These are phyloP conservation scores for Rhizopus sp. DNA, from an alignment of 371 early-diverging fungal genomes.

Conservation along the genomic window DNA sequence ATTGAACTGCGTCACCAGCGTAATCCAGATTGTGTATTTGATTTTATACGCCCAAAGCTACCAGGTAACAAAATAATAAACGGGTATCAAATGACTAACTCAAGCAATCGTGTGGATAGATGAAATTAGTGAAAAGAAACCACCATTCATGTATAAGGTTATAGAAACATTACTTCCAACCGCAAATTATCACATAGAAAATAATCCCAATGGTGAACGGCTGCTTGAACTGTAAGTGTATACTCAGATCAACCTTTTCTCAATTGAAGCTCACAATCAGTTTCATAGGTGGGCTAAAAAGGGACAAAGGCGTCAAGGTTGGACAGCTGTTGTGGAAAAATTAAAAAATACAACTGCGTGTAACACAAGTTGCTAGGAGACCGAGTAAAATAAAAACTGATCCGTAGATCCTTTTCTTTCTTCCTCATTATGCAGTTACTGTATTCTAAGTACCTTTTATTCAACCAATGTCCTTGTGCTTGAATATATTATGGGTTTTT, in stretches of 20 bases:
- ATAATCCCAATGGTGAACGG: conserved; percentile 63
- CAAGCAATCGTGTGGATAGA: conserved; percentile 21
- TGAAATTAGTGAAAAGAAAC: conserved; percentile 77
- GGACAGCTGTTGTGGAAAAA: conserved; percentile 46
- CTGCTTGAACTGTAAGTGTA: conserved; percentile 73
- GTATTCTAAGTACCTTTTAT: too few species aligned
- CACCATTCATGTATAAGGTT: conserved; percentile 77
- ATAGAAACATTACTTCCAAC: conserved; percentile 89
- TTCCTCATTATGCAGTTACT: too few species aligned
- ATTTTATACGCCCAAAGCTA: conserved; percentile 76
- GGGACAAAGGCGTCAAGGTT: conserved; percentile 47
- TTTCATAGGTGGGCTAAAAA: conserved; percentile 52
- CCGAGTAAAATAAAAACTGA: too few species aligned
- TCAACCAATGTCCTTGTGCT: too few species aligned
- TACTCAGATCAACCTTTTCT: background rate
- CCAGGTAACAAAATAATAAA: conserved; percentile 31
- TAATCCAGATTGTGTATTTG: conserved; percentile 92
- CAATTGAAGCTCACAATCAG: background rate
- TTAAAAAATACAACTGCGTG: background rate
- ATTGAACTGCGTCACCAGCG: conserved; percentile 91
- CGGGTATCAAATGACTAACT: background rate
- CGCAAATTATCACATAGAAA: conserved; percentile 66
- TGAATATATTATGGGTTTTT: too few species aligned
- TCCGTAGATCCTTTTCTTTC: too few species aligned
- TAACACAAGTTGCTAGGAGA: background rate